Evolutionary conservation across 768 basidiomycete genomes (phyloP).

Genomic region (Megacollybia marginata): DNA sequence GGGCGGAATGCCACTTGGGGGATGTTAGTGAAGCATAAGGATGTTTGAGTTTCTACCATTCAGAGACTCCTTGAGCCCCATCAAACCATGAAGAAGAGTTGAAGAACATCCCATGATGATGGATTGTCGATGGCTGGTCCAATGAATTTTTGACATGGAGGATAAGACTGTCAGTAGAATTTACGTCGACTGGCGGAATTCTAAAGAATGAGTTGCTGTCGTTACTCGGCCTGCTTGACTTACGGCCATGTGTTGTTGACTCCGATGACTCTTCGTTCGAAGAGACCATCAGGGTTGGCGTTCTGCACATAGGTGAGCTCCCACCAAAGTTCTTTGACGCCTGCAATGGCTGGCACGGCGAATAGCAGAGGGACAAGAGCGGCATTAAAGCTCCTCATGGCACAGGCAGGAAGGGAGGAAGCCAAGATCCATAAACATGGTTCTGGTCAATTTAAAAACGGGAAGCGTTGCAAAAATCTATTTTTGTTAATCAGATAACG

Average conservation of each 20-base stretch:
- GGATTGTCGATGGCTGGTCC: constrained; percentile 60
- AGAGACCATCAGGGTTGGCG: constrained; percentile 81
- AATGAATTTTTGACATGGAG: constrained; percentile 75
- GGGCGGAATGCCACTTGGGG: constrained; percentile 65
- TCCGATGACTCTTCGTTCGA: constrained; percentile 70
- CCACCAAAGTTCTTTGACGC: constrained; percentile 78
- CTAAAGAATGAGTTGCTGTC: constrained; percentile 26
- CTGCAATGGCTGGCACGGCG: constrained; percentile 43
- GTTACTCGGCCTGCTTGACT: constrained; percentile 20
- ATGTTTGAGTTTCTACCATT: constrained; percentile 57
- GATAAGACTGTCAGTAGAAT: constrained; percentile 61
- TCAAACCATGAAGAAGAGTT: constrained; percentile 85
- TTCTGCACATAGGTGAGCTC: constrained; percentile 78
- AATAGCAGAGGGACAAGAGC: constrained; percentile 24
- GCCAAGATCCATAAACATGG: neutral
- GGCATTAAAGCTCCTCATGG: constrained; percentile 9
- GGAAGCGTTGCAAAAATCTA: no score
- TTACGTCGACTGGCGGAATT: constrained; percentile 75
- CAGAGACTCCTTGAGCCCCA: constrained; percentile 73
- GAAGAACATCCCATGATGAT: constrained; percentile 96
- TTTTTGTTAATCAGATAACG: no score
- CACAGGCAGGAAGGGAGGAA: constrained; percentile 12
- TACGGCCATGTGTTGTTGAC: constrained; percentile 94
- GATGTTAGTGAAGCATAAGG: neutral
- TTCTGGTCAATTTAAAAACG: neutral